Evolutionary conservation across 192 early-diverging fungal species (phyloP).

Genomic region (Umbelopsis isabellina): DNA sequence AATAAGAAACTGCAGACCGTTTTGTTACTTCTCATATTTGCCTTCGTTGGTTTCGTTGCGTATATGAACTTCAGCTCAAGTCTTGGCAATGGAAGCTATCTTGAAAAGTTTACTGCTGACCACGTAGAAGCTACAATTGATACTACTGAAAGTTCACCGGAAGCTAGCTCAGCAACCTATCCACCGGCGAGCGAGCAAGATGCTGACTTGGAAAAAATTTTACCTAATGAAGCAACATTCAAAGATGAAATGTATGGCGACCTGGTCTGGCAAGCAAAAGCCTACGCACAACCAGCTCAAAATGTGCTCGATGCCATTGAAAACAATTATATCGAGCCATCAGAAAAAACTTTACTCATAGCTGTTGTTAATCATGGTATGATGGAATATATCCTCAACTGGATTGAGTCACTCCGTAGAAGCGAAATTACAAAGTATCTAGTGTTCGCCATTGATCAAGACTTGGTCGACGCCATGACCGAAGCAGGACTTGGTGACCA

Average conservation of each 20-base stretch:
- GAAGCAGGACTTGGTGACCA: conserved; percentile 33
- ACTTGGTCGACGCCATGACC: conserved; percentile 32
- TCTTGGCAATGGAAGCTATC: background rate
- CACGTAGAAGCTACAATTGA: background rate
- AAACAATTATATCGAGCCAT: conserved; percentile 1
- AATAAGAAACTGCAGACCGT: background rate
- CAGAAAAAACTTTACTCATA: conserved; percentile 32
- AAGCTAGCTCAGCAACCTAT: no score
- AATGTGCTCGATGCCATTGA: background rate
- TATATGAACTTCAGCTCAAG: background rate
- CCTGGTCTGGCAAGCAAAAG: background rate
- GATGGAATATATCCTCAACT: conserved; percentile 46
- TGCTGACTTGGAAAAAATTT: background rate
- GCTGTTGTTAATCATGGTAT: conserved; percentile 44
- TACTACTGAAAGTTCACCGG: no score
- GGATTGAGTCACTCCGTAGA: conserved; percentile 39
- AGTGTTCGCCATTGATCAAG: conserved; percentile 43
- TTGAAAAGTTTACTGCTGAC: background rate
- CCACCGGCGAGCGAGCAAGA: no score
- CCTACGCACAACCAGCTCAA: conserved; percentile 6
- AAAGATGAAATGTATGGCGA: conserved; percentile 7
- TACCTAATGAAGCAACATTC: background rate
- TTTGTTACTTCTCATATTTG: background rate
- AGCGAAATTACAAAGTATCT: conserved; percentile 30
- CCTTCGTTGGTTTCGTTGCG: background rate